Evolutionary conservation across 495 filamentous ascomycete genomes (phyloP).

Genomic region (Penicillium parvum): DNA sequence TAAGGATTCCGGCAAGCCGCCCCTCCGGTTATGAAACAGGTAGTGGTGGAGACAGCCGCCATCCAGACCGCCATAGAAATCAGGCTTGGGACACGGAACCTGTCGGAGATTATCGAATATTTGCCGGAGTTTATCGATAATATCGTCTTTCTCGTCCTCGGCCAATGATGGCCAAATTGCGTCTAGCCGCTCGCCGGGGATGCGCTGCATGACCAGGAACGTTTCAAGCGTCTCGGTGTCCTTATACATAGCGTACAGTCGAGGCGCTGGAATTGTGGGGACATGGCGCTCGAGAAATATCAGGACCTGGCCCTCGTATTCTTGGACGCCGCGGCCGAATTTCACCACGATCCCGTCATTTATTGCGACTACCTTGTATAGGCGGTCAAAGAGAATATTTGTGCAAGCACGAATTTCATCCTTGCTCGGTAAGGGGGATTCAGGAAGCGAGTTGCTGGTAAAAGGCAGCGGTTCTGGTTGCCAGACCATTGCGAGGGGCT

Average conservation of each 20-base stretch:
- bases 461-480: too few relatives aligned
- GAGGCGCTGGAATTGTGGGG: slow-evolving; percentile 22
- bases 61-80: slow-evolving; percentile 22
- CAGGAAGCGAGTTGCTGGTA: too few relatives aligned
- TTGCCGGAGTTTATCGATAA: slow-evolving; percentile 16
- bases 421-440: too few relatives aligned
- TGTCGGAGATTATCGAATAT: slow-evolving; percentile 21
- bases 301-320: slow-evolving; percentile 23
- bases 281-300: slow-evolving; percentile 26
- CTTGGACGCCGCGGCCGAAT: slow-evolving; percentile 15
- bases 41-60: slow-evolving; percentile 18
- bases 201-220: slow-evolving; percentile 26
- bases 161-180: slow-evolving; percentile 24
- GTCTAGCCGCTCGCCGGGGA: slow-evolving; percentile 18
- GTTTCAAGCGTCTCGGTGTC: slow-evolving; percentile 16
- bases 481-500: too few relatives aligned
- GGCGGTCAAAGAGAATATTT: slow-evolving; percentile 21
- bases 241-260: slow-evolving; percentile 27
- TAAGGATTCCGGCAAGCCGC: too few relatives aligned
- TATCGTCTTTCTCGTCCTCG: slow-evolving; percentile 22
- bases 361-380: slow-evolving; percentile 20
- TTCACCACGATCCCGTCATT: slow-evolving; percentile 27
- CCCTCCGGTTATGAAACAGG: slow-evolving; percentile 26
- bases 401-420: slow-evolving; percentile 28
- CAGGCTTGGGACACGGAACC: slow-evolving; percentile 16